phyloP scores from a whole-genome alignment of 495 filamentous ascomycete genomes.

The Bacidia gigantensis region DNA sequence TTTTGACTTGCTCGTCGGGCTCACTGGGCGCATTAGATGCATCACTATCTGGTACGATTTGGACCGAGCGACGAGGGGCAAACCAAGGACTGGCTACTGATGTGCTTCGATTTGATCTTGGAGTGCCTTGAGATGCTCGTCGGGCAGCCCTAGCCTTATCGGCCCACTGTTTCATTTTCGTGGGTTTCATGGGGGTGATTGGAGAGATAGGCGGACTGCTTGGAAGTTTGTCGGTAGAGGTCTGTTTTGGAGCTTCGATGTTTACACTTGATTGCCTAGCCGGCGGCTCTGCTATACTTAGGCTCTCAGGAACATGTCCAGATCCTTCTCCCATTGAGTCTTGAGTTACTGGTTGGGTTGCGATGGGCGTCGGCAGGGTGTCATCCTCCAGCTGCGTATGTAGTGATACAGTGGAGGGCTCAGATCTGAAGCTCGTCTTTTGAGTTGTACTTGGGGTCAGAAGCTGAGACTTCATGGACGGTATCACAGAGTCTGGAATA shows the following conservation, averaged over 20 bases:
- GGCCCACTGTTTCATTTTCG: slow-evolving; percentile 6
- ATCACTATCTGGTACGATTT: slow-evolving; percentile 13
- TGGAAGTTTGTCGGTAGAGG: background rate
- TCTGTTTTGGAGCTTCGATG: background rate
- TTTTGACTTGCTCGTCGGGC: background rate
- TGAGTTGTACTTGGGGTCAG: slow-evolving; percentile 11
- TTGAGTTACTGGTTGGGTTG: slow-evolving; percentile 12
- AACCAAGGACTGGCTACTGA: slow-evolving; percentile 15
- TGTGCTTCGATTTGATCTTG: background rate
- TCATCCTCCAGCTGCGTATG: slow-evolving; percentile 1
- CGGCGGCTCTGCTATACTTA: background rate
- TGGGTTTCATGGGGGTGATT: slow-evolving; percentile 4
- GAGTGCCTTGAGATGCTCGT: slow-evolving; percentile 4
- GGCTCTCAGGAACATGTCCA: background rate
- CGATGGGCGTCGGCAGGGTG: slow-evolving; percentile 12
- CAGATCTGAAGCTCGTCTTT: slow-evolving; percentile 8
- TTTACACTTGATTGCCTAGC: background rate
- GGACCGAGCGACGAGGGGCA: slow-evolving; percentile 11
- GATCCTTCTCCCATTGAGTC: slow-evolving; percentile 4
- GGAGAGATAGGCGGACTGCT: slow-evolving; percentile 5
- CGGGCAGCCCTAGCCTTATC: slow-evolving; percentile 13
- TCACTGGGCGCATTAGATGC: slow-evolving; percentile 5
- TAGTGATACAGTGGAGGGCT: slow-evolving; percentile 9
- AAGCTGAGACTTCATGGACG: slow-evolving; percentile 5
- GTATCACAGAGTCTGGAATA: background rate